Conservation (phyloP, 2,329 filamentous ascomycete species). For the Plenodomus biglobosus region DNA sequence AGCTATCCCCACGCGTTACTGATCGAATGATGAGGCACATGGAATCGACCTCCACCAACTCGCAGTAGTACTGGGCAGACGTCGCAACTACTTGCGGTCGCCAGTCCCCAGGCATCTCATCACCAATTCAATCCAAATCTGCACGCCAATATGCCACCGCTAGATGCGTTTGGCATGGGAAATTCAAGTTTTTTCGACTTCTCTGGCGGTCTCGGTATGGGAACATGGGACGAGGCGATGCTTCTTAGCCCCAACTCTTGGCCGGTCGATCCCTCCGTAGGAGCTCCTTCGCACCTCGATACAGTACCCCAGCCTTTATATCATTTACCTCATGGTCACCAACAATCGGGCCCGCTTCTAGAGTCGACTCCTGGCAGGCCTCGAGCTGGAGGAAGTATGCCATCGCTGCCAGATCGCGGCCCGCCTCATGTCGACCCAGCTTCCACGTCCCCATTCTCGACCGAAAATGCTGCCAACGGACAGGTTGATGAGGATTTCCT, state of each 20-base stretch:
- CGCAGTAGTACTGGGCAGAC: constrained; percentile 20
- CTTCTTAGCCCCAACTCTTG: constrained; percentile 35
- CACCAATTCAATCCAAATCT: constrained; percentile 10
- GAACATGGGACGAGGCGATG: constrained; percentile 37
- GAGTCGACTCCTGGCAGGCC: constrained; percentile 9
- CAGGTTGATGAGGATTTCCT: constrained; percentile 42
- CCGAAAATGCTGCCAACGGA: constrained; percentile 23
- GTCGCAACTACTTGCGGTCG: constrained; percentile 18
- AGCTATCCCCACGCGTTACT: no score
- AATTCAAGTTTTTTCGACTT: constrained; percentile 30
- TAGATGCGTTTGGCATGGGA: constrained; percentile 23
- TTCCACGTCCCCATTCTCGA: constrained; percentile 35
- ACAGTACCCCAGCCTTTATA: constrained; percentile 25
- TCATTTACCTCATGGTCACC: constrained; percentile 19
- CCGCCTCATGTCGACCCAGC: constrained; percentile 18
- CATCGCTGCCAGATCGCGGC: constrained; percentile 17
- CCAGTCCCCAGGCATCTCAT: constrained; percentile 15
- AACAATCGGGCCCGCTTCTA: constrained; percentile 13
- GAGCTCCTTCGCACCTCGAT: constrained; percentile 13
- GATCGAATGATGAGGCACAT: constrained; percentile 32
- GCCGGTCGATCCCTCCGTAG: constrained; percentile 26
- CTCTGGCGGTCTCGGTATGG: constrained; percentile 30
- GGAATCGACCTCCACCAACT: constrained; percentile 42
- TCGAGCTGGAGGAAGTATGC: constrained; percentile 9
- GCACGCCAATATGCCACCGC: constrained; percentile 9